Percentiles rank a stretch among this genome's conserved stretches.
Conservation (phyloP, 495 filamentous ascomycete species). For the Filosporella fistucella region DNA sequence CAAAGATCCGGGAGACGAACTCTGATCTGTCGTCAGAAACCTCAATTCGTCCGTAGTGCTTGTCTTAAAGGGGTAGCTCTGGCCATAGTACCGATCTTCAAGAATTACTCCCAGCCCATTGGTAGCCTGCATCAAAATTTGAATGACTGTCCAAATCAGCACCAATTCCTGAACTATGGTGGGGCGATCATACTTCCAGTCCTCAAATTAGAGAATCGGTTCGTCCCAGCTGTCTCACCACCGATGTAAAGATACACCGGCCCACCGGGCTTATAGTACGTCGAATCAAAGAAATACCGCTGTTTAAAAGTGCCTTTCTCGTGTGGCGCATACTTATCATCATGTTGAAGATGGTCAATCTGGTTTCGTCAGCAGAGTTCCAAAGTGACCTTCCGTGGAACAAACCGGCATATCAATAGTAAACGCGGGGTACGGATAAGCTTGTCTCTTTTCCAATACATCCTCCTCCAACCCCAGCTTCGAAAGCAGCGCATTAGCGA, state of each 20-base stretch:
- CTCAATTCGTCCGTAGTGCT: constrained; percentile 38
- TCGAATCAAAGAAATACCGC: constrained; percentile 40
- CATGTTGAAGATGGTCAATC: constrained; percentile 40
- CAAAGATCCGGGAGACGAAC: constrained; percentile 5
- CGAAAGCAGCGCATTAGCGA: not conserved
- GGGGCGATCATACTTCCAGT: constrained; percentile 13
- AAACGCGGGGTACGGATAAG: constrained; percentile 1
- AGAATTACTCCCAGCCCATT: constrained; percentile 43
- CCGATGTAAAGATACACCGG: constrained; percentile 42
- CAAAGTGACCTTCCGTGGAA: not conserved
- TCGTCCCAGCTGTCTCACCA: constrained; percentile 31
- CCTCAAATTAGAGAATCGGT: constrained; percentile 15
- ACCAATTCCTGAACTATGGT: not conserved
- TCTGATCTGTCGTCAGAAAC: constrained; percentile 43
- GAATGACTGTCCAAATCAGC: constrained; percentile 31
- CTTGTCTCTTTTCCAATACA: not conserved
- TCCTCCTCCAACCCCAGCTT: too few species aligned
- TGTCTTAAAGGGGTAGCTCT: constrained; percentile 34
- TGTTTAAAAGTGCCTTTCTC: constrained; percentile 37
- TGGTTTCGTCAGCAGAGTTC: constrained; percentile 6
- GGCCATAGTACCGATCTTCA: constrained; percentile 42
- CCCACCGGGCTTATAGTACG: constrained; percentile 42
- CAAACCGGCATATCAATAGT: constrained; percentile 12
- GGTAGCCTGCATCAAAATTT: constrained; percentile 41
- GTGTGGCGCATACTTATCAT: constrained; percentile 28